Evolutionary conservation across 2,329 filamentous ascomycete genomes (phyloP), one percentile per base, ranked within the genome.

Genomic region (Venturia carpophila): DNA sequence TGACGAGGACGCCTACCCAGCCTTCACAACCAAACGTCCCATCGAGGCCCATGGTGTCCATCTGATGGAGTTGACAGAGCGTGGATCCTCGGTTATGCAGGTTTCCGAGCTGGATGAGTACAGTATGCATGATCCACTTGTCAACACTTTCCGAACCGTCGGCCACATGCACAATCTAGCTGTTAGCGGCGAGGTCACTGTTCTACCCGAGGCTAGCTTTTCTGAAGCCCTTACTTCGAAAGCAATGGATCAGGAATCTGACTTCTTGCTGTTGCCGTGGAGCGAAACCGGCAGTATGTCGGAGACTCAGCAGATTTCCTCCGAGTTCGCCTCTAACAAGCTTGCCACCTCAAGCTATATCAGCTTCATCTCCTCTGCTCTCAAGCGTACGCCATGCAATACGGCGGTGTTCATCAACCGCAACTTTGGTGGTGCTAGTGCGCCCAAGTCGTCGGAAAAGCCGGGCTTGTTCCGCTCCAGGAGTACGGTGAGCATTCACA

Each of bases 1-100:
- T 9, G 70, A 73, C 43, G 67, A 67, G 1, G 67, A 68, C 27
- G 69, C 72, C 1, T 56, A 68, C 1, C 68, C 71, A 1, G 43
- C 45, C 27, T 61, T 55, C 21, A 65, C 63, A 3, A 69, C 30
- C 79, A 77, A 63, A 21, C 78, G 79, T 10, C 82, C 84, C 0
- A 80, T 93, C 0, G 83, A 89, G 71, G 88, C 92, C 0, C 91
- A 96, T 70, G 93, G 92, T 41, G 78, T 96, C n/a, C 88, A 92
- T 17, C 83, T 97, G 19, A 78, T 95, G 61, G 90, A 95, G 72
- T 83, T 97, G 15, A 95, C 91, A 0, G 92, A 97, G 70, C 91
- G 93, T 82, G 89, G 91, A 52, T 97, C 93, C 0, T 92, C 92
- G 21, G 93, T 97, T 70, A 97, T 97, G 93, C 88, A 91, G 70